Conservation (phyloP, 1,284 basidiomycete species). For the Cryptococcus sp. region DNA sequence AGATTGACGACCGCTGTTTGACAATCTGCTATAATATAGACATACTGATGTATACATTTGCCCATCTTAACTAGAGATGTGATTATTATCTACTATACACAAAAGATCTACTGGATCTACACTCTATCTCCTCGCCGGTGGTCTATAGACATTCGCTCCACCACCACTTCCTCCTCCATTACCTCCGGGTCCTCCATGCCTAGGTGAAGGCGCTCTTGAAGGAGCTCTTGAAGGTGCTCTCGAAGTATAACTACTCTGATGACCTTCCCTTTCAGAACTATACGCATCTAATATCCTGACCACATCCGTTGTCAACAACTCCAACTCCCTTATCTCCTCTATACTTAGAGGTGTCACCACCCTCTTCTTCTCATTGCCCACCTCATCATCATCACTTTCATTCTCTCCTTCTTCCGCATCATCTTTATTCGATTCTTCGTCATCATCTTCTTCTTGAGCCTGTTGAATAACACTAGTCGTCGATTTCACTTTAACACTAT, state of each 20-base stretch:
- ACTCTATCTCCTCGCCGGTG: too few species aligned
- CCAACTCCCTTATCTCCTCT: conserved; percentile 68
- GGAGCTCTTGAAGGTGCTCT: neutral
- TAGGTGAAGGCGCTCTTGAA: too few species aligned
- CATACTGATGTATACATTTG: too few species aligned
- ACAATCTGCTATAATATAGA: too few species aligned
- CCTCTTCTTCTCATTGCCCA: neutral
- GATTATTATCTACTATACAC: too few species aligned
- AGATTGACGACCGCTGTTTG: too few species aligned
- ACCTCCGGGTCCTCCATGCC: too few species aligned
- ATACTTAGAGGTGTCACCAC: conserved; percentile 52
- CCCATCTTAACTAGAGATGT: too few species aligned
- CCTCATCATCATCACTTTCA: conserved; percentile 50
- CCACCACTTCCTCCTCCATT: too few species aligned
- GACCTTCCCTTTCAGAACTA: conserved; percentile 33
- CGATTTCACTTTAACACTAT: neutral
- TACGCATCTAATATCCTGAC: conserved; percentile 59
- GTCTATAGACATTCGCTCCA: too few species aligned
- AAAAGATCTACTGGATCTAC: too few species aligned
- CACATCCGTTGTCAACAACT: conserved; percentile 65
- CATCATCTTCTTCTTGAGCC: conserved; percentile 14
- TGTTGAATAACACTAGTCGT: conserved; percentile 4
- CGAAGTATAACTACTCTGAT: neutral
- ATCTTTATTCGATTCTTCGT: conserved; percentile 37
- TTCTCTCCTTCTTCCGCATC: conserved; percentile 56